A percentile compares a stretch with the other conserved stretches of the same genome.
phyloP scores from a whole-genome alignment of 352 stramenopile species.

The Pythium oligandrum region DNA sequence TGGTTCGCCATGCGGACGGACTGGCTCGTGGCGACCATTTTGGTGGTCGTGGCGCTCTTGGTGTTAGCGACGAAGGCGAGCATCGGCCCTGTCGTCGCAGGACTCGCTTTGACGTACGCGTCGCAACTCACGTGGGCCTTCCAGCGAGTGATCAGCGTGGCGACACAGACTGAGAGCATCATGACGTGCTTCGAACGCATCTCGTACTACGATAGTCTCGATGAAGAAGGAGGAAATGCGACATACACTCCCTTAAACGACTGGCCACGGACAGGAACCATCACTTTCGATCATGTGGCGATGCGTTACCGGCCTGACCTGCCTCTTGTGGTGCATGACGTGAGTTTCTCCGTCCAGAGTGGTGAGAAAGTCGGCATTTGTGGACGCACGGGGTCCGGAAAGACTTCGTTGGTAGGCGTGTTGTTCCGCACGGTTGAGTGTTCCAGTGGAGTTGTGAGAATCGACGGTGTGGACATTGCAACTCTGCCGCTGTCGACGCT shows the following conservation, averaged over 20 bases:
- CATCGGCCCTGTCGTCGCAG: slow-evolving; percentile 6
- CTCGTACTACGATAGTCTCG: slow-evolving; percentile 12
- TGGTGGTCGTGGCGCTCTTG: slow-evolving; percentile 9
- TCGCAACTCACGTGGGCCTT: slow-evolving; percentile 32
- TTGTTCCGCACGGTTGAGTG: slow-evolving; percentile 32
- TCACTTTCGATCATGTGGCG: too few species aligned
- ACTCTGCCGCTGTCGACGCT: slow-evolving; percentile 22
- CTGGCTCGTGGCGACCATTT: slow-evolving; percentile 6
- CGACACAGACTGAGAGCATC: slow-evolving; percentile 21
- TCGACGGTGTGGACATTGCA: slow-evolving; percentile 85
- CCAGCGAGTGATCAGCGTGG: slow-evolving; percentile 12
- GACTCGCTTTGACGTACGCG: slow-evolving; percentile 16
- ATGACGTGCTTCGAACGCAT: slow-evolving; percentile 28
- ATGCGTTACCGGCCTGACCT: too few species aligned
- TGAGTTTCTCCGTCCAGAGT: background rate
- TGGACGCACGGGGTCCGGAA: slow-evolving; percentile 25
- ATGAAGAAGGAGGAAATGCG: slow-evolving; percentile 9
- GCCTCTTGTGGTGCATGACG: too few species aligned
- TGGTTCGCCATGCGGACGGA: slow-evolving; percentile 20
- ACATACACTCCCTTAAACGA: too few species aligned
- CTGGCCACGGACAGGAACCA: too few species aligned
- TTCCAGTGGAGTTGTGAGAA: slow-evolving; percentile 48
- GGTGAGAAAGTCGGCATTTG: slow-evolving; percentile 27
- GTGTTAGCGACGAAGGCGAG: background rate
- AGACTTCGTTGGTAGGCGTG: slow-evolving; percentile 9